These are phyloP conservation scores for Epichloe elymi DNA, from an alignment of 2,329 filamentous ascomycete genomes.

Conservation along the genomic window DNA sequence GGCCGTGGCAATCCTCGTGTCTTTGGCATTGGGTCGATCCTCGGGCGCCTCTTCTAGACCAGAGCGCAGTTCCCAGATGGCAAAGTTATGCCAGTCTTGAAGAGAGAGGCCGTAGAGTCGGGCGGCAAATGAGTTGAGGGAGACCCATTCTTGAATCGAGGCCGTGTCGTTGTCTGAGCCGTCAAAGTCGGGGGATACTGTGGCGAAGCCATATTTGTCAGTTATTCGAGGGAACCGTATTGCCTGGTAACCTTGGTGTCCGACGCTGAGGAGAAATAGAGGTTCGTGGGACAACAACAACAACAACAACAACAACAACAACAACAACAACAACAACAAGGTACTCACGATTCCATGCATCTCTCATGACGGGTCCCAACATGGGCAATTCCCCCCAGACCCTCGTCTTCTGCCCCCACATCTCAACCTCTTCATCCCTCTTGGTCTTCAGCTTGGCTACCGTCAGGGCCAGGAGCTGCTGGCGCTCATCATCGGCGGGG, in stretches of 20 bases:
- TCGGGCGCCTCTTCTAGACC: slow-evolving; percentile 16
- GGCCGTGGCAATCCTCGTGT: slow-evolving; percentile 11
- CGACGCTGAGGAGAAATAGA: background rate
- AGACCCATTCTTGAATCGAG: slow-evolving; percentile 15
- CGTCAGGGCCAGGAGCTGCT: slow-evolving; percentile 12
- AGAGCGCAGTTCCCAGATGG: slow-evolving; percentile 18
- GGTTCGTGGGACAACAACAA: background rate
- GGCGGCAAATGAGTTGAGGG: slow-evolving; percentile 21
- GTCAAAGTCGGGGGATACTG: slow-evolving; percentile 14
- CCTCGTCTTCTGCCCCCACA: slow-evolving; percentile 14
- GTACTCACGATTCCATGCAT: slow-evolving; percentile 18
- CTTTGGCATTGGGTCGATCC: slow-evolving; percentile 7
- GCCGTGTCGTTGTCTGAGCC: slow-evolving; percentile 11
- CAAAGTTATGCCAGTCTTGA: slow-evolving; percentile 15
- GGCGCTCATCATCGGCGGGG: slow-evolving; percentile 14
- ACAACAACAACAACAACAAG: background rate
- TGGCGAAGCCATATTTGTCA: background rate
- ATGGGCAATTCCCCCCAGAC: slow-evolving; percentile 20
- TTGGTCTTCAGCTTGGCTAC: slow-evolving; percentile 12
- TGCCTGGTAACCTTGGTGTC: background rate
- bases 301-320: background rate
- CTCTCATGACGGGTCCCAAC: slow-evolving; percentile 16
- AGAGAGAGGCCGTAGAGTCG: slow-evolving; percentile 14
- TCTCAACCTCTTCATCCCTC: slow-evolving; percentile 12
- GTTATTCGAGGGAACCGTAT: background rate